Evolutionary conservation across 2,329 filamentous ascomycete species (phyloP), one percentile per base, ranked within the genome.

Genomic region (Claviceps humidiphila): DNA sequence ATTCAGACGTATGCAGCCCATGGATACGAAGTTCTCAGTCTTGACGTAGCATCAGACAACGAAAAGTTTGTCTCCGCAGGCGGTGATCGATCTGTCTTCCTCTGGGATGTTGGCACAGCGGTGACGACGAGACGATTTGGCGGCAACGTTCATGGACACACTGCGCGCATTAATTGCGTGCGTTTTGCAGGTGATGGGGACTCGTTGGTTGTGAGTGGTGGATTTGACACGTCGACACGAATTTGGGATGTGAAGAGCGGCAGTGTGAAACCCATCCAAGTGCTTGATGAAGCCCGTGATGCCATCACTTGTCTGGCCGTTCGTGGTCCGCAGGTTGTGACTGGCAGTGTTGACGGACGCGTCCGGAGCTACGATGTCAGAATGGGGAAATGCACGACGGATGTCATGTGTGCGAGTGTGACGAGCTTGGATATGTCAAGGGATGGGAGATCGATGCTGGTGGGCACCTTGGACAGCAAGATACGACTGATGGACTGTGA

Each of bases 1-100:
- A 88, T 98, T 63, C 90, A 96, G 69, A 87, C 82, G 39, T 98
- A 95, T 71, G 74, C 82, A 39, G 88, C 87, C 2, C 93, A 98
- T 69, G 90, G 89, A 58, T 95, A 98, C 72, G 86, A 90, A 60
- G 85, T 98, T 7, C 82, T 96, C 55, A 86, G 87, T 58, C 75
- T 98, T 41, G 75, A 79, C 50, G 85, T 96, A 49, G 72, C 80
- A 7, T 63, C 72, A 24, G 84, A 89, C 70, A 98, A 98, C 68
- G 79, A 88, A 58, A 81, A 81, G 44, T 96, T 98, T 66, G 84
- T 83, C 9, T 90, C 84, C n/a, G 80, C 81, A 1, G 93, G 93
- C 58, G 93, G 93, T 54, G 93, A 98, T 71, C 87, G 91, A 60
- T 77, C 80, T 55, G 89, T 95, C 0, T 96, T 96, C 64, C 75